A percentile compares a stretch with the other conserved stretches of the same genome.
phyloP scores from a whole-genome alignment of 2,329 filamentous ascomycete genomes.

The Xylaria sp. region DNA sequence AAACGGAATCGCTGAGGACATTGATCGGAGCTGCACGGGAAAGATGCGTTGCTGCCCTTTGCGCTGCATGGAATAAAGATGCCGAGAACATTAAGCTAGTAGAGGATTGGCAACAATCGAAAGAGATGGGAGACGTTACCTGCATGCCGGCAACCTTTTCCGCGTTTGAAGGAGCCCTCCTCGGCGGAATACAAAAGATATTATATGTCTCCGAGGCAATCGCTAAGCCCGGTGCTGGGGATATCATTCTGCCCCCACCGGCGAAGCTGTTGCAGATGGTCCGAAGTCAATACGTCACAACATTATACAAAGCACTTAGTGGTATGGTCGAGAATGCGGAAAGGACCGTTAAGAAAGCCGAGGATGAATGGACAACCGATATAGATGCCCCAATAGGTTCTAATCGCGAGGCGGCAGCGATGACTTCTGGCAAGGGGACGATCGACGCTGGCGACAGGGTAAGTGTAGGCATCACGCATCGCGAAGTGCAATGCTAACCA shows the following conservation, averaged over 20 bases:
- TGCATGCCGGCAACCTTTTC: slow-evolving; percentile 89
- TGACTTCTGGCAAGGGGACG: slow-evolving; percentile 57
- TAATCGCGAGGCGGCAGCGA: slow-evolving; percentile 49
- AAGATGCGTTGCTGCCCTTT: slow-evolving; percentile 84
- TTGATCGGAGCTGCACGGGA: slow-evolving; percentile 85
- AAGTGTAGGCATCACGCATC: slow-evolving; percentile 46
- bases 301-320: slow-evolving; percentile 91
- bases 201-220: slow-evolving; percentile 90
- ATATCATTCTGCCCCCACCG: slow-evolving; percentile 86
- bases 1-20: slow-evolving; percentile 77
- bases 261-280: slow-evolving; percentile 91
- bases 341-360: slow-evolving; percentile 71
- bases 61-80: slow-evolving; percentile 91
- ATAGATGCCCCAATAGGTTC: slow-evolving; percentile 54
- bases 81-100: slow-evolving; percentile 91
- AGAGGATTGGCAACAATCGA: slow-evolving; percentile 90
- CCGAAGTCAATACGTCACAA: slow-evolving; percentile 89
- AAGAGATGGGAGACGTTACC: slow-evolving; percentile 86
- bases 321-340: slow-evolving; percentile 98
- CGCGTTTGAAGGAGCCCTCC: slow-evolving; percentile 83
- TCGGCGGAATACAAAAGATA: slow-evolving; percentile 93
- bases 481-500: slow-evolving; percentile 44
- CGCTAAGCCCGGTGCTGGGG: slow-evolving; percentile 75
- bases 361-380: slow-evolving; percentile 69
- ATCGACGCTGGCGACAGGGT: slow-evolving; percentile 68